Conservation (phyloP, 2,329 filamentous ascomycete genomes). For the Aspergillus versicolor region DNA sequence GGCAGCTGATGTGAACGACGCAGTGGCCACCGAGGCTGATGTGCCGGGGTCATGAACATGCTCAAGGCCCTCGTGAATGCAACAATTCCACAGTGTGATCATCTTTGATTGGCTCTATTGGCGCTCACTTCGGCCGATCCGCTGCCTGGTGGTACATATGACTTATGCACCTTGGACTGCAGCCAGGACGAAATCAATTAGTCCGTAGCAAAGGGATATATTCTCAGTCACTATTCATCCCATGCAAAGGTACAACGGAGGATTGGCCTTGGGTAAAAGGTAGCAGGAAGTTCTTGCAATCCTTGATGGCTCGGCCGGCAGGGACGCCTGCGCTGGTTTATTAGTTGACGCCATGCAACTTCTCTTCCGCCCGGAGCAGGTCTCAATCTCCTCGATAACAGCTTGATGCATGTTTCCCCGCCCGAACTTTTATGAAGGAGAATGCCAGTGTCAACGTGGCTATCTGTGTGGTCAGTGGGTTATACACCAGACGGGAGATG, state of each 20-base stretch:
- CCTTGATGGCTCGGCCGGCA: background rate
- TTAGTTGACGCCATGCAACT: background rate
- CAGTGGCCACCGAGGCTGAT: constrained; percentile 3
- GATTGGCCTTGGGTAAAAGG: background rate
- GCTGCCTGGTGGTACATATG: background rate
- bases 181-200: background rate
- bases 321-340: background rate
- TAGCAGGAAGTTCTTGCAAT: background rate
- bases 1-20: constrained; percentile 12
- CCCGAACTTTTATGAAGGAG: background rate
- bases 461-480: background rate
- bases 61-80: background rate
- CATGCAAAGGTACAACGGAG: background rate
- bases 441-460: background rate
- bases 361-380: background rate
- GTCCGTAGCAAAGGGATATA: background rate
- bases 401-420: background rate
- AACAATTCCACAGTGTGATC: background rate
- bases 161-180: background rate
- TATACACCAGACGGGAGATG: background rate
- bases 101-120: constrained; percentile 6
- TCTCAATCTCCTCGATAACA: background rate
- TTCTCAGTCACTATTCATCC: background rate
- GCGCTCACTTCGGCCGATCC: background rate
- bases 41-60: constrained; percentile 17